Percentiles rank a stretch among this genome's conserved stretches.
Conservation (phyloP, 2,329 filamentous ascomycete genomes). For the Xylariales sp. region DNA sequence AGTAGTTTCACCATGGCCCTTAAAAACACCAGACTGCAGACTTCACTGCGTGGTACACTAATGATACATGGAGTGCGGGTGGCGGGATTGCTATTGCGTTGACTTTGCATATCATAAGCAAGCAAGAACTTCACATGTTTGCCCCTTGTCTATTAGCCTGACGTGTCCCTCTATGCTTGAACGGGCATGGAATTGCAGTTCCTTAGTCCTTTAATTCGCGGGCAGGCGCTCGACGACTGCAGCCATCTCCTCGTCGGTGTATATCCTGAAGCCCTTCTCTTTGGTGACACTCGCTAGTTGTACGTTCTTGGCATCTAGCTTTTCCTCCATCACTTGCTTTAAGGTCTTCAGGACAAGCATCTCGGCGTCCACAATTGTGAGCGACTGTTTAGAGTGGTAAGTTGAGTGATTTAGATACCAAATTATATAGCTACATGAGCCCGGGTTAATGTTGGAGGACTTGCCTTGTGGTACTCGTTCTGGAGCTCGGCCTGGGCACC, state of each 20-base stretch:
- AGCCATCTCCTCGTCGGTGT: constrained; percentile 97
- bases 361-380: constrained; percentile 93
- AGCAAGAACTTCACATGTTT: constrained; percentile 18
- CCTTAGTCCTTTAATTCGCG: constrained; percentile 63
- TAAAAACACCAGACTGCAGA: constrained; percentile 16
- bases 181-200: constrained; percentile 22
- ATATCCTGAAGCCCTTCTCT: constrained; percentile 98
- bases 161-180: constrained; percentile 20
- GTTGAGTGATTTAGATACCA: not conserved
- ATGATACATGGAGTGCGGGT: constrained; percentile 27
- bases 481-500: constrained; percentile 97
- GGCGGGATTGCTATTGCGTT: constrained; percentile 6
- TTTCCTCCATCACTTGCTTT: constrained; percentile 99
- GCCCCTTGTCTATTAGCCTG: constrained; percentile 34
- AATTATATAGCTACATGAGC: not conserved
- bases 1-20: not conserved
- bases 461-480: constrained; percentile 95
- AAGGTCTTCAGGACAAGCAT: constrained; percentile 95
- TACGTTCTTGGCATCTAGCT: constrained; percentile 98
- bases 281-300: constrained; percentile 97
- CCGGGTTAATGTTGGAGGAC: constrained; percentile 24
- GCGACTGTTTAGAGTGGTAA: constrained; percentile 65
- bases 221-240: constrained; percentile 86
- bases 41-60: constrained; percentile 26
- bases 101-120: constrained; percentile 22